These are phyloP conservation scores for Termitomyces heimii DNA, from an alignment of 768 basidiomycete genomes.

Conservation along the genomic window DNA sequence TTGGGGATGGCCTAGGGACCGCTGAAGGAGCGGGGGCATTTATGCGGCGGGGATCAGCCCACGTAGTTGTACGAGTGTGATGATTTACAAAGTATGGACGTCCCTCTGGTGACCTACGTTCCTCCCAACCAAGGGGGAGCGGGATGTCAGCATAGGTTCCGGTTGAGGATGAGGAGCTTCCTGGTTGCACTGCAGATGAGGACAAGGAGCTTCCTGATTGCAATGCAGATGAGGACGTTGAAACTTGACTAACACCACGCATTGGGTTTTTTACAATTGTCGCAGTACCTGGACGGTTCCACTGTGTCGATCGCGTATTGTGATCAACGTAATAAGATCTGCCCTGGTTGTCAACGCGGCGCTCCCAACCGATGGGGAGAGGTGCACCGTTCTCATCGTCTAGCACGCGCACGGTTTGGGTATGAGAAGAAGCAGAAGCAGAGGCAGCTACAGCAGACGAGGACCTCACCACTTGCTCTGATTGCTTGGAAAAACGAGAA, in stretches of 20 bases:
- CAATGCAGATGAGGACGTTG: conserved; percentile 13
- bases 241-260: conserved; percentile 11
- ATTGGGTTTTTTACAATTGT: conserved; percentile 21
- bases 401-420: conserved; percentile 23
- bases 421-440: conserved; percentile 5
- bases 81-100: conserved; percentile 62
- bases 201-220: conserved; percentile 14
- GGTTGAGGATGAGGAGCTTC: conserved; percentile 19
- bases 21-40: conserved; percentile 45
- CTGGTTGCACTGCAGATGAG: conserved; percentile 12
- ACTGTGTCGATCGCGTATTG: conserved; percentile 72
- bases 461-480: conserved; percentile 8
- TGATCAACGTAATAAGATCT: conserved; percentile 88
- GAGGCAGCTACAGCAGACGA: conserved; percentile 11
- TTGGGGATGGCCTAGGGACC: conserved; percentile 41
- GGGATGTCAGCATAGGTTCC: conserved; percentile 56
- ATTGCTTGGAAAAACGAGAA: conserved; percentile 17
- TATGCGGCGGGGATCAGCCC: conserved; percentile 77
- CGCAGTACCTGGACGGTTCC: conserved; percentile 49
- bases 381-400: conserved; percentile 58
- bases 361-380: conserved; percentile 80
- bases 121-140: conserved; percentile 89
- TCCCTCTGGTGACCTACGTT: conserved; percentile 85
- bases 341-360: conserved; percentile 65
- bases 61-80: conserved; percentile 86